phyloP scores from a whole-genome alignment of 208 protist species.

The Acanthamoeba sp. region DNA sequence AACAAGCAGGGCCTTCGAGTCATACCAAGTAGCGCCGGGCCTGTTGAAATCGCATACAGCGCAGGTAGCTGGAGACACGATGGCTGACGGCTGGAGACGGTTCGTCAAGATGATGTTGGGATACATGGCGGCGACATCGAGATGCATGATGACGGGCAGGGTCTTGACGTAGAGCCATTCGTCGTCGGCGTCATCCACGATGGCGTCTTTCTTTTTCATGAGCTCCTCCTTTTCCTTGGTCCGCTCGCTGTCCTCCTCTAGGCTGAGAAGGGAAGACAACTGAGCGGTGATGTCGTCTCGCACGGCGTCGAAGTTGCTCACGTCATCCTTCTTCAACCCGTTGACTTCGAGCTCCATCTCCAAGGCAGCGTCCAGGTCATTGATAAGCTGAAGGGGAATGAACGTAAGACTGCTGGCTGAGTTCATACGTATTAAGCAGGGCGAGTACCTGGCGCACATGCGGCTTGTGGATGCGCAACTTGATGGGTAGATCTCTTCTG shows the following conservation, averaged over 20 bases:
- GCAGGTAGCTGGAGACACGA: slow-evolving; percentile 97
- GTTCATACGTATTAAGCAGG: not conserved
- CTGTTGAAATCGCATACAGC: slow-evolving; percentile 98
- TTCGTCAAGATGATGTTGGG: slow-evolving; percentile 99
- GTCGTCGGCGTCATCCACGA: not conserved
- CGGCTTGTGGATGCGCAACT: slow-evolving; percentile 75
- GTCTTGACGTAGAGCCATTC: slow-evolving; percentile 80
- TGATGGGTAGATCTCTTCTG: slow-evolving; percentile 95
- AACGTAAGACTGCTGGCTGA: no score
- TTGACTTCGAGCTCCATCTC: slow-evolving; percentile 87
- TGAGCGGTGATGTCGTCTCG: slow-evolving; percentile 72
- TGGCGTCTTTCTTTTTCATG: not conserved
- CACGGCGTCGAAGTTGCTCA: slow-evolving; percentile 92
- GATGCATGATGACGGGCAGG: slow-evolving; percentile 99
- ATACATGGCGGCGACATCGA: slow-evolving; percentile 99
- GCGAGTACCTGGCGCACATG: slow-evolving; percentile 30
- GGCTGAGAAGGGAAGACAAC: slow-evolving; percentile 3
- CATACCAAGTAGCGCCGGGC: slow-evolving; percentile 90
- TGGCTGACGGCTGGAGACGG: slow-evolving; percentile 94
- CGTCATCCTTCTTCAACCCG: slow-evolving; percentile 91
- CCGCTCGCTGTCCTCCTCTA: slow-evolving; percentile 59
- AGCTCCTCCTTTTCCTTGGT: slow-evolving; percentile 86
- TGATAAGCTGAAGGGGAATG: slow-evolving; percentile 92
- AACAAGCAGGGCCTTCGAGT: not conserved
- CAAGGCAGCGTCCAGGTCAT: slow-evolving; percentile 95